These are phyloP conservation scores for Termitomyces sp. DNA, from an alignment of 768 basidiomycete species.

Conservation along the genomic window DNA sequence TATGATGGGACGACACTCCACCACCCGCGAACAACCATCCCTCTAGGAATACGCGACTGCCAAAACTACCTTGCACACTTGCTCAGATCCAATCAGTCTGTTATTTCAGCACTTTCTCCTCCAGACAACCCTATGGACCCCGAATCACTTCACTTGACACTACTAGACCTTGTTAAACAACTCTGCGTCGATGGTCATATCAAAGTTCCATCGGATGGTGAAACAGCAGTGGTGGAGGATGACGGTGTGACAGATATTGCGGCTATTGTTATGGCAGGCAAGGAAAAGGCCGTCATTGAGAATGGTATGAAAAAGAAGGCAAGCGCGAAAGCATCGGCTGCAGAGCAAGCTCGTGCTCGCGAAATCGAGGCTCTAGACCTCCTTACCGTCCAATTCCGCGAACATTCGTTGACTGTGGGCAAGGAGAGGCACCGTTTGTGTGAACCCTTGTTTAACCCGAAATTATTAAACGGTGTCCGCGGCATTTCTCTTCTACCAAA, in stretches of 20 bases:
- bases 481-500: conserved; percentile 19
- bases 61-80: conserved; percentile 72
- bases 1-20: conserved; percentile 66
- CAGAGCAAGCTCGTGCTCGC: conserved; percentile 73
- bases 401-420: conserved; percentile 67
- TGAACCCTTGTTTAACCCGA: conserved; percentile 83
- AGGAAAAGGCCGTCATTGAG: conserved; percentile 86
- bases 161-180: conserved; percentile 61
- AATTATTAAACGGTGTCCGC: conserved; percentile 39
- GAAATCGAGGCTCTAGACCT: conserved; percentile 85
- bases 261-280: conserved; percentile 85
- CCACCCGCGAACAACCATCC: conserved; percentile 47
- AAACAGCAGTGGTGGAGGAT: conserved; percentile 63
- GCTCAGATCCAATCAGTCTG: conserved; percentile 61
- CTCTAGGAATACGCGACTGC: conserved; percentile 68
- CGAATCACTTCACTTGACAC: conserved; percentile 40
- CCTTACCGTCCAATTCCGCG: conserved; percentile 70
- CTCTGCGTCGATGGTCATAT: conserved; percentile 62
- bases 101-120: conserved; percentile 55
- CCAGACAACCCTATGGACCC: conserved; percentile 41
- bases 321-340: conserved; percentile 66
- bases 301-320: conserved; percentile 76
- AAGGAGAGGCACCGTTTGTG: conserved; percentile 89
- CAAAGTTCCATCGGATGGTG: conserved; percentile 72
- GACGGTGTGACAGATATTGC: conserved; percentile 90